phyloP scores from a whole-genome alignment of 2,329 filamentous ascomycete genomes.

The Albophoma yamanashiensis region DNA sequence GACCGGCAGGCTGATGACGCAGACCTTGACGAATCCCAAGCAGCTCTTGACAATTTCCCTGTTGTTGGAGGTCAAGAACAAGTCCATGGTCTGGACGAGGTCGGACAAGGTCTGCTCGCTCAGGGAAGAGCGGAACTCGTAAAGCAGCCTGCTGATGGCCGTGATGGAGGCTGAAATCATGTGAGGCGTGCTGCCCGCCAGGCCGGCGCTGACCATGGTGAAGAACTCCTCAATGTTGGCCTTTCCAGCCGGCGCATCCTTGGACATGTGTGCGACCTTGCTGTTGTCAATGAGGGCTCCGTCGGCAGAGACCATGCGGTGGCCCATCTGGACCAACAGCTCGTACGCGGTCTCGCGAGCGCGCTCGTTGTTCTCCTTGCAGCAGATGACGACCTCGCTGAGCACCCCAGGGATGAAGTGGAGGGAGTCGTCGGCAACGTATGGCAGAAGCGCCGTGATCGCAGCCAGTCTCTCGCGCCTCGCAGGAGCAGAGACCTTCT shows the following conservation, averaged over 20 bases:
- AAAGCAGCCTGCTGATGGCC: constrained; percentile 84
- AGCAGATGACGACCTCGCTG: constrained; percentile 89
- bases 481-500: constrained; percentile 79
- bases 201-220: constrained; percentile 94
- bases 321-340: constrained; percentile 77
- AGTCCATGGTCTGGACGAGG: constrained; percentile 86
- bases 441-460: constrained; percentile 68
- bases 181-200: constrained; percentile 85
- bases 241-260: constrained; percentile 62
- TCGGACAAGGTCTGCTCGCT: constrained; percentile 63
- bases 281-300: constrained; percentile 72
- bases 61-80: constrained; percentile 94
- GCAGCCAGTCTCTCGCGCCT: constrained; percentile 78
- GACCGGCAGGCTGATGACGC: constrained; percentile 73
- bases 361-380: constrained; percentile 96
- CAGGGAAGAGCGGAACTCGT: constrained; percentile 71
- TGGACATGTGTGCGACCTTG: constrained; percentile 78
- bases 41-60: constrained; percentile 93
- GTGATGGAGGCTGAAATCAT: constrained; percentile 98
- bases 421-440: constrained; percentile 65
- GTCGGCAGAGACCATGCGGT: constrained; percentile 58
- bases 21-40: constrained; percentile 93
- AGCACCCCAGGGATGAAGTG: constrained; percentile 90
- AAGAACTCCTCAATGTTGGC: constrained; percentile 92
- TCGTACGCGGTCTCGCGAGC: constrained; percentile 85